phyloP scores from a whole-genome alignment of 129 eudicot species.

The Glebionis coronaria region DNA sequence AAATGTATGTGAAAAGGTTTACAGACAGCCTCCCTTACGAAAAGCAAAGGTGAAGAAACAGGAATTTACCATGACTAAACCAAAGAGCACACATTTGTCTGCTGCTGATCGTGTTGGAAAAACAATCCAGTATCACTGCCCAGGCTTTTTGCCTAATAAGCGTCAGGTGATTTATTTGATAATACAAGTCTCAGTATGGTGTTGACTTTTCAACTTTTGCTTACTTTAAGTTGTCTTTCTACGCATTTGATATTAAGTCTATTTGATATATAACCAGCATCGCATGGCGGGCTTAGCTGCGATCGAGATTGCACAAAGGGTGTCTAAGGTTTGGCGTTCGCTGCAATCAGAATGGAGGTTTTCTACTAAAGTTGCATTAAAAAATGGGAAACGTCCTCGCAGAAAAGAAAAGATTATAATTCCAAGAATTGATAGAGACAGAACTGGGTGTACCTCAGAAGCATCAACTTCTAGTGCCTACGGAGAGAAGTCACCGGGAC shows the following conservation, averaged over 20 bases:
- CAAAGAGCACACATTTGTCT: constrained; percentile 59
- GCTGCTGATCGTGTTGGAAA: constrained; percentile 86
- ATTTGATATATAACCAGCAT: constrained; percentile 47
- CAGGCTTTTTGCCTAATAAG: constrained; percentile 85
- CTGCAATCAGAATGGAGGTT: constrained; percentile 81
- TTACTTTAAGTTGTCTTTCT: background rate
- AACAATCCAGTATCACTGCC: constrained; percentile 77
- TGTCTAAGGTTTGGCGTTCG: constrained; percentile 89
- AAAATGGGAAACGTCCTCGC: constrained; percentile 61
- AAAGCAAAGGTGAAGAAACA: constrained; percentile 85
- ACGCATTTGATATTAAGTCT: constrained; percentile 1
- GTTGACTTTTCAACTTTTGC: constrained; percentile 7
- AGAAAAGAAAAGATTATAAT: constrained; percentile 61
- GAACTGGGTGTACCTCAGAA: constrained; percentile 79
- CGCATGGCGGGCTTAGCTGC: constrained; percentile 99
- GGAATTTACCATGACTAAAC: constrained; percentile 75
- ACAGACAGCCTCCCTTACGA: constrained; percentile 90
- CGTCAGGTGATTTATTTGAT: constrained; percentile 71
- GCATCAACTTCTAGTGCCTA: constrained; percentile 46
- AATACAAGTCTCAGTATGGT: background rate
- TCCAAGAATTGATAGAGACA: constrained; percentile 78
- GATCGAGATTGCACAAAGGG: constrained; percentile 94
- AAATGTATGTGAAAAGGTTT: constrained; percentile 94
- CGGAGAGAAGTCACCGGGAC: constrained; percentile 67
- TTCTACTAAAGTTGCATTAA: constrained; percentile 58